These are phyloP conservation scores for Leucocoprinus sp. DNA, from an alignment of 768 basidiomycete genomes.

Conservation along the genomic window DNA sequence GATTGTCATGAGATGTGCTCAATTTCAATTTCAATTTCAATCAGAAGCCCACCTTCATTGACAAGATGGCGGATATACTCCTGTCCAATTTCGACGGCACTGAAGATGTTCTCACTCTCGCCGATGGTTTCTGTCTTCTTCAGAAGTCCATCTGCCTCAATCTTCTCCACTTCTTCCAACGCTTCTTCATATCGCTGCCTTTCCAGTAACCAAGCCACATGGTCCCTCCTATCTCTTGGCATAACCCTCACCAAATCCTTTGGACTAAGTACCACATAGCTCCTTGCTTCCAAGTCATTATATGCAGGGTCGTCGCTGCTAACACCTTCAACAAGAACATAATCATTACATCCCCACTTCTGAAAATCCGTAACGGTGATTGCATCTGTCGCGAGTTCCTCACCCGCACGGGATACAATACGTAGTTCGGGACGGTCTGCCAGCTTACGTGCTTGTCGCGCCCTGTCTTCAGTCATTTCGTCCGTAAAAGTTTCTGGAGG, in stretches of 20 bases:
- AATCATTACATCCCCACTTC: constrained; percentile 89
- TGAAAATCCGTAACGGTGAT: constrained; percentile 73
- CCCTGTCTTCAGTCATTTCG: constrained; percentile 66
- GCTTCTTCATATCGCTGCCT: constrained; percentile 84
- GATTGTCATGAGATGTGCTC: neutral
- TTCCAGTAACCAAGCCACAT: constrained; percentile 89
- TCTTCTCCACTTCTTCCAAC: constrained; percentile 65
- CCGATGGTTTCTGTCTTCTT: constrained; percentile 14
- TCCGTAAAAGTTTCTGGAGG: constrained; percentile 68
- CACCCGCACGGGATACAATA: constrained; percentile 82
- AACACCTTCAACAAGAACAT: constrained; percentile 55
- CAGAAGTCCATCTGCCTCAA: constrained; percentile 32
- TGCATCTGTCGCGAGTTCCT: constrained; percentile 82
- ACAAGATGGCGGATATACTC: constrained; percentile 85
- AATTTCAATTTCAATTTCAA: neutral
- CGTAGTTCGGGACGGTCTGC: constrained; percentile 93
- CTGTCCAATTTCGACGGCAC: constrained; percentile 66
- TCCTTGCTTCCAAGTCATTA: constrained; percentile 30
- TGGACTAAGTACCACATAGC: constrained; percentile 82
- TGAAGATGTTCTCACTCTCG: constrained; percentile 34
- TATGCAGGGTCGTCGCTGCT: constrained; percentile 22
- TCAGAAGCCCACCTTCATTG: constrained; percentile 51
- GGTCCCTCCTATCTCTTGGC: constrained; percentile 82
- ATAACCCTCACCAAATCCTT: constrained; percentile 82
- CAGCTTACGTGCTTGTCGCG: constrained; percentile 69